phyloP scores from a whole-genome alignment of 768 basidiomycete genomes.

The Mycena capillaripes region DNA sequence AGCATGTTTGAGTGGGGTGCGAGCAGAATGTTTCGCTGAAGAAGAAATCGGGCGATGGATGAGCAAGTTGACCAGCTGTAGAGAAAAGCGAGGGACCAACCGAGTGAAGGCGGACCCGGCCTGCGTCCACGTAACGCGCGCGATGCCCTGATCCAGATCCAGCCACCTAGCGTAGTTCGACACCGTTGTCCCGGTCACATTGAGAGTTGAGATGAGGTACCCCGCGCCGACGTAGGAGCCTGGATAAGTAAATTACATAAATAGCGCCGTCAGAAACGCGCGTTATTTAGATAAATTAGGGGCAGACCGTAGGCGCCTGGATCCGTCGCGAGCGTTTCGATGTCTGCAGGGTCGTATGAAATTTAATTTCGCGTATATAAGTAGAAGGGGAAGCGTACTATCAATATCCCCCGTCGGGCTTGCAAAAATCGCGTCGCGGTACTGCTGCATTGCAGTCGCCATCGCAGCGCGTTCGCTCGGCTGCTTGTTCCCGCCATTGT shows the following conservation, averaged over 20 bases:
- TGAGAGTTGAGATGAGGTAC: constrained; percentile 66
- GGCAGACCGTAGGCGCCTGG: constrained; percentile 73
- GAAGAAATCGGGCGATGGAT: background rate
- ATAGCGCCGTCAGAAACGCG: constrained; percentile 11
- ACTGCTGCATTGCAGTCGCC: constrained; percentile 63
- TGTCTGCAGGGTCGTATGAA: constrained; percentile 52
- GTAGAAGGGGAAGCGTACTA: constrained; percentile 49
- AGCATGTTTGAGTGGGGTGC: constrained; percentile 71
- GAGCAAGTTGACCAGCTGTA: background rate
- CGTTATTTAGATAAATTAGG: background rate
- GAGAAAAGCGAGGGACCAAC: constrained; percentile 45
- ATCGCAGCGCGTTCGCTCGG: constrained; percentile 58
- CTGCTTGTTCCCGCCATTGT: constrained; percentile 79
- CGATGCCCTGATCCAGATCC: constrained; percentile 74
- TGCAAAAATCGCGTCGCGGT: constrained; percentile 70
- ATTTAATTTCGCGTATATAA: background rate
- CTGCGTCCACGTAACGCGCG: constrained; percentile 74
- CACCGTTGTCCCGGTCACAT: constrained; percentile 53
- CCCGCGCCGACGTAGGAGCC: constrained; percentile 81
- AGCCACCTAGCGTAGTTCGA: constrained; percentile 75
- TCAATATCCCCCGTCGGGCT: constrained; percentile 72
- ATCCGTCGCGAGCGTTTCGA: constrained; percentile 65
- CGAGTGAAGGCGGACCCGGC: constrained; percentile 60
- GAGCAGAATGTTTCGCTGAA: constrained; percentile 75
- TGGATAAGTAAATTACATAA: no score